phyloP scores from a whole-genome alignment of 2,329 filamentous ascomycete species.

The Endothia cerciana region DNA sequence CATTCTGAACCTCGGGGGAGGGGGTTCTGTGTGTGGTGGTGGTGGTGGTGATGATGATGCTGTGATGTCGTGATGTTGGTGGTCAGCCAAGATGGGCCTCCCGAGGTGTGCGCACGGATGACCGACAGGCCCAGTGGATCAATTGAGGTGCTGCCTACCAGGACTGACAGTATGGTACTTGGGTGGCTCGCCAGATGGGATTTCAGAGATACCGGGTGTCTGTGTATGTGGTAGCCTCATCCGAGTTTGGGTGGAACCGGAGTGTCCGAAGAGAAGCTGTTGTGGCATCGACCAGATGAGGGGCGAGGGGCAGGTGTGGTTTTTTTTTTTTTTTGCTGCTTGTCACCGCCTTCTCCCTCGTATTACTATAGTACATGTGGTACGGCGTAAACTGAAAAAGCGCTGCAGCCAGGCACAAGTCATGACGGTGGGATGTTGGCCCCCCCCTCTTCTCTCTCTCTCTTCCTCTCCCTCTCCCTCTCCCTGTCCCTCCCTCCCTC shows the following conservation, averaged over 20 bases:
- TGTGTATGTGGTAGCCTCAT: too few species aligned
- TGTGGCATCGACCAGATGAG: not conserved
- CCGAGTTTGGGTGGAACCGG: too few species aligned
- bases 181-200: too few species aligned
- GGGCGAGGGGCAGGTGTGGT: not conserved
- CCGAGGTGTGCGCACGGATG: too few species aligned
- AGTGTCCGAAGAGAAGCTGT: not conserved
- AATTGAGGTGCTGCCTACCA: too few species aligned
- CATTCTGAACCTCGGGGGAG: conserved; percentile 50
- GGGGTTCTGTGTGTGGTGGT: conserved; percentile 27
- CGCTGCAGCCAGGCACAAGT: conserved; percentile 6
- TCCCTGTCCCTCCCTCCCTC: too few species aligned
- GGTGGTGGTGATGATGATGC: not conserved
- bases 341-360: not conserved
- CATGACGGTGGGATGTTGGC: not conserved
- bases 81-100: too few species aligned
- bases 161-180: too few species aligned
- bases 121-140: too few species aligned
- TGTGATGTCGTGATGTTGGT: not conserved
- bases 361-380: too few species aligned
- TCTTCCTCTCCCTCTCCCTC: not conserved
- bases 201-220: too few species aligned
- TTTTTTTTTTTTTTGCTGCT: not conserved
- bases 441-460: not conserved
- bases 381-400: too few species aligned